Percentiles rank a stretch among this genome's conserved stretches.
Evolutionary conservation across 108 stramenopile species (phyloP).

Genomic region (Skeletonema tropicum): DNA sequence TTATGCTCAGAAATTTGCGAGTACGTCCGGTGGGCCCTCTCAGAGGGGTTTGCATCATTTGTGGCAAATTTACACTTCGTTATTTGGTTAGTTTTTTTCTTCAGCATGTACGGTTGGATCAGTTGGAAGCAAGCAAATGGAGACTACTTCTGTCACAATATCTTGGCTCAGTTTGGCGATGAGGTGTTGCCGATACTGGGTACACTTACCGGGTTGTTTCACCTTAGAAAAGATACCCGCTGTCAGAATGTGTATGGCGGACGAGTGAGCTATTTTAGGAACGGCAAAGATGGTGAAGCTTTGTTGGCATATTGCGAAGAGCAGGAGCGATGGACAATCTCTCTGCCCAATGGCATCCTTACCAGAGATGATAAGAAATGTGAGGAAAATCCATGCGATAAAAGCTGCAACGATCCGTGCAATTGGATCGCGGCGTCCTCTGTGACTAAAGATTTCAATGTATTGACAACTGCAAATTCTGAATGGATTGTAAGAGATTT

Average conservation of each 20-base stretch:
- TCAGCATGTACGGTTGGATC: conserved; percentile 4
- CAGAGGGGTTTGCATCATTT: too few species aligned
- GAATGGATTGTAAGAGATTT: neutral
- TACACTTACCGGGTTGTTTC: conserved; percentile 18
- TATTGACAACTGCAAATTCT: neutral
- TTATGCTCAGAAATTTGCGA: too few species aligned
- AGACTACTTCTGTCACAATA: conserved; percentile 12
- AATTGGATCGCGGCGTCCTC: neutral
- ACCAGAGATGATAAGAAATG: too few species aligned
- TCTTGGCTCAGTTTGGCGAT: conserved; percentile 43
- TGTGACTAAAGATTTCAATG: neutral
- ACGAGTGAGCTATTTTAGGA: neutral
- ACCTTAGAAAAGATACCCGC: neutral
- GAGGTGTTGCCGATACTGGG: conserved; percentile 25
- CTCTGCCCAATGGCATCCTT: neutral
- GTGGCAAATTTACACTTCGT: conserved; percentile 3
- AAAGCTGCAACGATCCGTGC: neutral
- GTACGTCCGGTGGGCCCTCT: too few species aligned
- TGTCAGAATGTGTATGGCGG: neutral
- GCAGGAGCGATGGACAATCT: neutral
- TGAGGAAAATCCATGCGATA: neutral
- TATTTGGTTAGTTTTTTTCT: conserved; percentile 13
- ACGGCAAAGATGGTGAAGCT: neutral
- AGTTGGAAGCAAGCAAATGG: conserved; percentile 24
- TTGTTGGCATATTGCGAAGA: neutral